Evolutionary conservation across 2,329 filamentous ascomycete genomes (phyloP).

Genomic region (Pseudocercospora eumusae): DNA sequence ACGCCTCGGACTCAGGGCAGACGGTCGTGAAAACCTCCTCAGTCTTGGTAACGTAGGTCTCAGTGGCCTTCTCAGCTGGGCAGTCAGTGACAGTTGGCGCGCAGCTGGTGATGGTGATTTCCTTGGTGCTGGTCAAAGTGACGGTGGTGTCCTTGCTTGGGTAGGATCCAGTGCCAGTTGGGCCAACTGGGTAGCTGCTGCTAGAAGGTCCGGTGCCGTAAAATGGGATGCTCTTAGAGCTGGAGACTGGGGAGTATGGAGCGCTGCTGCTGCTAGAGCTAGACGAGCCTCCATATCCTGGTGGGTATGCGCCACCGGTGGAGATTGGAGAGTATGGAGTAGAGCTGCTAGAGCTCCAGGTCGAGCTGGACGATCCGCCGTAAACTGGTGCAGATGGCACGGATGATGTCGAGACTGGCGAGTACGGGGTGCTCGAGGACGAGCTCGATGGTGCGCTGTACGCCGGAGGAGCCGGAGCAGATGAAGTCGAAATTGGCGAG

Average conservation of each 20-base stretch:
- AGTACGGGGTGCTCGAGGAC: constrained; percentile 6
- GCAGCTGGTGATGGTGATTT: constrained; percentile 30
- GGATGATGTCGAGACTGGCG: constrained; percentile 8
- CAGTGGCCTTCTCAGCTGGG: constrained; percentile 25
- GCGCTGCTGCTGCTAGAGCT: constrained; percentile 12
- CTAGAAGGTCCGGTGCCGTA: constrained; percentile 10
- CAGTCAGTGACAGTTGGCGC: constrained; percentile 25
- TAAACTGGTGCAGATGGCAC: constrained; percentile 11
- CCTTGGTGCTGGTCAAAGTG: constrained; percentile 27
- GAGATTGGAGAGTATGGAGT: constrained; percentile 11
- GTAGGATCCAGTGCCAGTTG: constrained; percentile 15
- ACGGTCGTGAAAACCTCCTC: constrained; percentile 31
- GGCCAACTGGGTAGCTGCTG: constrained; percentile 18
- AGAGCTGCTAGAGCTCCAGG: constrained; percentile 16
- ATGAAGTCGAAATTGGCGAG: constrained; percentile 12
- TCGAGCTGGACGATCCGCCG: constrained; percentile 21
- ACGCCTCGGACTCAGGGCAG: constrained; percentile 27
- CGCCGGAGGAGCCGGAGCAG: background rate
- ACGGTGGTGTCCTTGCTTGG: constrained; percentile 23
- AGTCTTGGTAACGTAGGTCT: constrained; percentile 27
- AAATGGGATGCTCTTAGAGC: constrained; percentile 7
- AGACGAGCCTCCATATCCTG: constrained; percentile 15
- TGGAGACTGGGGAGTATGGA: constrained; percentile 7
- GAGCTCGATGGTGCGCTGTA: constrained; percentile 13
- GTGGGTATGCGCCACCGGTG: constrained; percentile 13